Evolutionary conservation across 805 yeast species (phyloP), one percentile per base, ranked within the genome.

Genomic region (Clavispora fructus): DNA sequence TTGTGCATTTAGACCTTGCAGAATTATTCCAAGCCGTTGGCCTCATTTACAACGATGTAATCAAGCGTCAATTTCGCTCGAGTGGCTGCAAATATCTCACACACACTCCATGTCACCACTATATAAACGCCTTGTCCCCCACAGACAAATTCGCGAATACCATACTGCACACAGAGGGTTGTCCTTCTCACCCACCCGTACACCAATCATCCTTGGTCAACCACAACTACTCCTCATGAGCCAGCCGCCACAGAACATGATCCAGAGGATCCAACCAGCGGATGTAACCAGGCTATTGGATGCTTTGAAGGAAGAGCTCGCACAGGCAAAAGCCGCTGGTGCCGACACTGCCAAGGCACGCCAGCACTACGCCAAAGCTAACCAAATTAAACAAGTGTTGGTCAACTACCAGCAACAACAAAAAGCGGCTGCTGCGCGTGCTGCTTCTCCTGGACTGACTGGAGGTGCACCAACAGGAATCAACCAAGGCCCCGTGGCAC

Each of bases 281-380:
- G 81, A 78, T 53, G 80, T 80, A 16, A 77, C 80, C 33, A 81
- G 79, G 58, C 67, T 85, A 49, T 74, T 83, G 11, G 78, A 74
- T 49, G 85, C 81, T 45, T 78, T 80, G 51, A 77, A 76, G 42
- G 67, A 73, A 29, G 85, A 82, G 54, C 73, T 80, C 29, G 55
- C 78, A 19, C 76, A 78, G 54, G 90, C 89, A 1, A 79, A 78
- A 54, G 75, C 75, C 14, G 75, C 83, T 0, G 87, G 88, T 3
- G 56, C 58, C 35, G 68, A 55, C 40, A 47, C 54, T n/a, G 47
- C 57, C 25, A 79, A 72, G 47, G 89, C 88, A 16, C 77, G 78
- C 54, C 82, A 80, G 50, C 84, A 83, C 54, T 64, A 79, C 54
- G 72, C 71, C 49, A 79, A 78, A 50, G 89, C 88, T 3, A 81